phyloP scores from a whole-genome alignment of 495 filamentous ascomycete genomes.

The Evernia prunastri region DNA sequence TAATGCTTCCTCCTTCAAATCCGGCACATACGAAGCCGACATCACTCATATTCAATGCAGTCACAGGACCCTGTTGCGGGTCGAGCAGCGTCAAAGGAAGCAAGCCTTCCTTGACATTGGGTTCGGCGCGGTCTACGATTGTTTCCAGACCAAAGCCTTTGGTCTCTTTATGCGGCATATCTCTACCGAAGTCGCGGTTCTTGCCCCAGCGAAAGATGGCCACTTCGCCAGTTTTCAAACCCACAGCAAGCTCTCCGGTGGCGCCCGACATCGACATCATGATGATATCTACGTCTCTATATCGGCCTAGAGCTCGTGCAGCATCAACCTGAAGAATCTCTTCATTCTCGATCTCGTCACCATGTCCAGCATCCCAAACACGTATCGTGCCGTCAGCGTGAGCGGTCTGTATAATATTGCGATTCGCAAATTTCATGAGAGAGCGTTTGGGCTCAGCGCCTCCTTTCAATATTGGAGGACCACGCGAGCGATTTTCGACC shows the following conservation, averaged over 20 bases:
- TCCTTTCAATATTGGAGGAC: constrained; percentile 67
- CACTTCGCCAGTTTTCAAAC: constrained; percentile 73
- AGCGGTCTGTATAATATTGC: constrained; percentile 73
- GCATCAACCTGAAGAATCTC: constrained; percentile 78
- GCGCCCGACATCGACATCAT: constrained; percentile 66
- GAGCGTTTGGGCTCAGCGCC: constrained; percentile 62
- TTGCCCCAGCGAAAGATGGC: constrained; percentile 80
- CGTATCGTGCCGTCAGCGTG: constrained; percentile 84
- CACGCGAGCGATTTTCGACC: constrained; percentile 64
- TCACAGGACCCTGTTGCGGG: constrained; percentile 72
- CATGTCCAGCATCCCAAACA: constrained; percentile 85
- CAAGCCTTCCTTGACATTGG: constrained; percentile 71
- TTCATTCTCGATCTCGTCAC: constrained; percentile 87
- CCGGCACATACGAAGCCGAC: constrained; percentile 87
- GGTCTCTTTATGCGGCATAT: constrained; percentile 49
- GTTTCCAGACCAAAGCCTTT: constrained; percentile 57
- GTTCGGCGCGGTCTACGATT: constrained; percentile 69
- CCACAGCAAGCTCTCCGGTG: constrained; percentile 78
- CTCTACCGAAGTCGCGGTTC: constrained; percentile 58
- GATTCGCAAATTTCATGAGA: constrained; percentile 66
- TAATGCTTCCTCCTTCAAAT: constrained; percentile 70
- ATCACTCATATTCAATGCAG: constrained; percentile 72
- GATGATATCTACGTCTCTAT: constrained; percentile 69
- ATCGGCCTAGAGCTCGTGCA: constrained; percentile 70
- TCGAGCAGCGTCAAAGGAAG: constrained; percentile 74